Evolutionary conservation across 805 yeast genomes (phyloP), one percentile per base, ranked within the genome.

Genomic region (Tetrapisispora namnaoensis): DNA sequence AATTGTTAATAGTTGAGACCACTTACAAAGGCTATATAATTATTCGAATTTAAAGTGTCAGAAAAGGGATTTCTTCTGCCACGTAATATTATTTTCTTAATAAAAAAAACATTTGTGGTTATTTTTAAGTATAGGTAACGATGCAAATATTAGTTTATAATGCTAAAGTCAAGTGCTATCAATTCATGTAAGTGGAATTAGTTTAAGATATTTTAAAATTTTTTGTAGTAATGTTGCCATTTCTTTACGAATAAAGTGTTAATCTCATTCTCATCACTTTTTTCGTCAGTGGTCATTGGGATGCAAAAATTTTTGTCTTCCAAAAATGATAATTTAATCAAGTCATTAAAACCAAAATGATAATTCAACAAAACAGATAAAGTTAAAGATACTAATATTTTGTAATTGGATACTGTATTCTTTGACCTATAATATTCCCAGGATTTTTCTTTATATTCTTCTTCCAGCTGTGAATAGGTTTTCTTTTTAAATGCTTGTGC

Each of bases 281-380:
- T 48, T 7, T 52, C 53, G 35, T 57, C 56, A 58, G 51, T 54
- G 41, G 54, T 60, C 30, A 61, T 49, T 20, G 68, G 68, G n/a
- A 63, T 63, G 36, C 61, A 54, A 37, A 61, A 63, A 9, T 49
- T 49, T 27, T 49, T 42, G 37, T 62, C 66, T 3, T 53, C 50
- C 16, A 60, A 49, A 22, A 49, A 53, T 4, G 59, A 58, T 35
- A 71, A 53, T 10, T 60, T 57, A 18, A 59, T 58, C 47, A 71
- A 53, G 48, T 65, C 67, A 42, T 60, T 62, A 51, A 70, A 77
- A 1, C 82, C 82, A 60, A 72, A 76, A 59, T 77, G 81, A 57
- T 75, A 72, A 51, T 77, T 73, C 40, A 72, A 61, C 28, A 76
- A 55, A 4, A 77, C 62, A 22, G 72, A 70, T 35, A 74, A 47